Evolutionary conservation across 2,329 filamentous ascomycete species (phyloP).

Genomic region (Penicillium italicum): DNA sequence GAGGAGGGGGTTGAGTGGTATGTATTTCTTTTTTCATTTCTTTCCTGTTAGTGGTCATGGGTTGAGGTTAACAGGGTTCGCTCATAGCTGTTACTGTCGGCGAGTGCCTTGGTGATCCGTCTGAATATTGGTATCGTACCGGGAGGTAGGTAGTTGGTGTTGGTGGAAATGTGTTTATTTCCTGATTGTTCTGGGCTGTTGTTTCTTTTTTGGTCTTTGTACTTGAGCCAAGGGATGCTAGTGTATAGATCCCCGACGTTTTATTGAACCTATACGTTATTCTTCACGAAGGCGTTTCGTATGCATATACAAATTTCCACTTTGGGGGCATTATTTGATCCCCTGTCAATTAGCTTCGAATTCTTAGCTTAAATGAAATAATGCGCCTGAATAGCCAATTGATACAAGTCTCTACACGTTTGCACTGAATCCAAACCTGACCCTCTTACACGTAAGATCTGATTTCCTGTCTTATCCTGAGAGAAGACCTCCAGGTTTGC

Average conservation of each 20-base stretch:
- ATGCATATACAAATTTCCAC: too few relatives aligned
- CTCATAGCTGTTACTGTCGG: slow-evolving; percentile 52
- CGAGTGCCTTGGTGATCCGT: slow-evolving; percentile 54
- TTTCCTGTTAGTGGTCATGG: background rate
- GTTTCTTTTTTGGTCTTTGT: background rate
- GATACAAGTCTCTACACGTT: too few relatives aligned
- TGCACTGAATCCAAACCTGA: too few relatives aligned
- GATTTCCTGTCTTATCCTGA: too few relatives aligned
- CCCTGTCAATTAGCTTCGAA: too few relatives aligned
- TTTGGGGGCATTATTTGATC: too few relatives aligned
- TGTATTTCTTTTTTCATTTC: slow-evolving; percentile 7
- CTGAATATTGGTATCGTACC: slow-evolving; percentile 51
- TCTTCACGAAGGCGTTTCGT: too few relatives aligned
- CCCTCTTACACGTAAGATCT: too few relatives aligned
- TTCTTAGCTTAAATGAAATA: too few relatives aligned
- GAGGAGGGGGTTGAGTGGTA: slow-evolving; percentile 40
- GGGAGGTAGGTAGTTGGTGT: background rate
- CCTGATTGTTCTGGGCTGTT: background rate
- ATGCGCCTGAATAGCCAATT: too few relatives aligned
- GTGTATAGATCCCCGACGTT: background rate
- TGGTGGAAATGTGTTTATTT: background rate
- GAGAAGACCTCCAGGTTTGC: too few relatives aligned
- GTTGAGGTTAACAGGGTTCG: background rate
- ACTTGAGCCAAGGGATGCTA: background rate
- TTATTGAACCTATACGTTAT: background rate